Percentiles rank a stretch among this genome's conserved stretches.
These are phyloP conservation scores for Cyclocybe cylindracea DNA, from an alignment of 768 basidiomycete genomes.

Conservation along the genomic window DNA sequence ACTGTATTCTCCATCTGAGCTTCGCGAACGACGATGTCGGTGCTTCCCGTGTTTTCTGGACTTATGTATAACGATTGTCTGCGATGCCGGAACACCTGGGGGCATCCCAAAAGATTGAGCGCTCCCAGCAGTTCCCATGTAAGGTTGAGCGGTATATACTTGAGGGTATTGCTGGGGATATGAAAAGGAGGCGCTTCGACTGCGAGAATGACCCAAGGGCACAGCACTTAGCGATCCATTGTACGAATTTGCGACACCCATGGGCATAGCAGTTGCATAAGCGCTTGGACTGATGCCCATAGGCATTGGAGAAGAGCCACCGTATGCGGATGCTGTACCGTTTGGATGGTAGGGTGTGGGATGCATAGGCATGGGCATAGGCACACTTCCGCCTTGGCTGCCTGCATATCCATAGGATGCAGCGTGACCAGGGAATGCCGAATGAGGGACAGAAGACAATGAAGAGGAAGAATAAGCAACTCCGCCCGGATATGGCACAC, in stretches of 20 bases:
- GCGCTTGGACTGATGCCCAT: slow-evolving; percentile 16
- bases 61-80: slow-evolving; percentile 31
- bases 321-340: slow-evolving; percentile 20
- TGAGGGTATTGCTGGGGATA: slow-evolving; percentile 27
- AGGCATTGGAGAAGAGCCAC: slow-evolving; percentile 13
- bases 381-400: slow-evolving; percentile 19
- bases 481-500: slow-evolving; percentile 21
- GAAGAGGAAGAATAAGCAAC: slow-evolving; percentile 18
- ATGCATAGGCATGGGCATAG: slow-evolving; percentile 25
- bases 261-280: slow-evolving; percentile 18
- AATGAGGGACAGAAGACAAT: slow-evolving; percentile 16
- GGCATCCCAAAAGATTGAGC: slow-evolving; percentile 16
- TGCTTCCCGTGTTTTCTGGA: slow-evolving; percentile 29
- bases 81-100: slow-evolving; percentile 15
- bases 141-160: slow-evolving; percentile 21
- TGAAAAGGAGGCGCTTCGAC: slow-evolving; percentile 36
- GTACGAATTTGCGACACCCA: slow-evolving; percentile 26
- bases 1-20: slow-evolving; percentile 11
- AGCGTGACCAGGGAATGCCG: slow-evolving; percentile 17
- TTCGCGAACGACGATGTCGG: slow-evolving; percentile 24
- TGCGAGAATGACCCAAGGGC: slow-evolving; percentile 22
- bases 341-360: slow-evolving; percentile 14
- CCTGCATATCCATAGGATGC: slow-evolving; percentile 25
- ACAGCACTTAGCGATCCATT: slow-evolving; percentile 25
- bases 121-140: slow-evolving; percentile 22